Evolutionary conservation across 148 eudicot genomes (phyloP).

Genomic region (Rhododendron henanense): DNA sequence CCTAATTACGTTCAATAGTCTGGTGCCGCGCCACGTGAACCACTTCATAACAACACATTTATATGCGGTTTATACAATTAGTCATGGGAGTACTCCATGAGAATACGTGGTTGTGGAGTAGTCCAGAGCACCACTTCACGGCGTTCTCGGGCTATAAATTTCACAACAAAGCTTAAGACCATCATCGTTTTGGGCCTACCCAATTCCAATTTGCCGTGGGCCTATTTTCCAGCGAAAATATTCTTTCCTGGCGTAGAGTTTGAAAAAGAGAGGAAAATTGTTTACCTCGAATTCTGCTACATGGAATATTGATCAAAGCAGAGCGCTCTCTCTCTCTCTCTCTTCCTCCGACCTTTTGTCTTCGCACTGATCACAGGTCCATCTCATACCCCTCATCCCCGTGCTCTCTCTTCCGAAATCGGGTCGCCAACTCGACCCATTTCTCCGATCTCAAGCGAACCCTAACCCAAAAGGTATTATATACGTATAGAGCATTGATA

Average conservation of each 20-base stretch:
- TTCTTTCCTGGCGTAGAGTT: not conserved
- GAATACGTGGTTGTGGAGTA: no score
- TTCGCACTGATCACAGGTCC: not conserved
- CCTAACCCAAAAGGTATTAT: conserved; percentile 5
- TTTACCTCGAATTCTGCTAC: not conserved
- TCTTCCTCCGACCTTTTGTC: not conserved
- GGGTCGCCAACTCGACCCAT: not conserved
- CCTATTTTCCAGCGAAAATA: not conserved
- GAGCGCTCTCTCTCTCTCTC: not conserved
- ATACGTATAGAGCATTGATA: not conserved
- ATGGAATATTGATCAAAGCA: not conserved
- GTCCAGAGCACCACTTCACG: no score
- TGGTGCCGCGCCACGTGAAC: no score
- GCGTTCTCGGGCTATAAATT: no score
- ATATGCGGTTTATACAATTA: no score
- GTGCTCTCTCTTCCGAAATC: not conserved
- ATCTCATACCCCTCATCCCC: not conserved
- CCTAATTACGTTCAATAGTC: no score
- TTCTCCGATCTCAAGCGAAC: not conserved
- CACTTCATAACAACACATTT: no score
- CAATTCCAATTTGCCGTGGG: not conserved
- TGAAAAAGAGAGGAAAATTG: not conserved
- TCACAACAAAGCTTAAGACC: no score
- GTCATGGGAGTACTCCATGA: no score
- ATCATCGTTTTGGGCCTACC: not conserved